phyloP scores from a whole-genome alignment of 2,329 filamentous ascomycete species.

The Cordyceps javanica region DNA sequence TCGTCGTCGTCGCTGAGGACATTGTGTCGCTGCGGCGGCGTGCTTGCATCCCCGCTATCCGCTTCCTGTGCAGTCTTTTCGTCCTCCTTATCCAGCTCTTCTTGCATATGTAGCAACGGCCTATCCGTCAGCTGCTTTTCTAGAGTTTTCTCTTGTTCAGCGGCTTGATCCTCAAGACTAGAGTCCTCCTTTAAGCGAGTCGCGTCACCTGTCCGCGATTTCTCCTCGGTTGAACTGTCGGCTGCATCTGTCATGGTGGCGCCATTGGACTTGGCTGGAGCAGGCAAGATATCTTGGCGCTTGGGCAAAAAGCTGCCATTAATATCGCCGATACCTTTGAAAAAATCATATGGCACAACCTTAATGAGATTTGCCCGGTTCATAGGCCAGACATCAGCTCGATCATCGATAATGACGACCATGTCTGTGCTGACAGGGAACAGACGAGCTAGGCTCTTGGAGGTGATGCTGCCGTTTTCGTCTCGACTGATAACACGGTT shows the following conservation, averaged over 20 bases:
- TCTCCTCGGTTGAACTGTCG: constrained; percentile 20
- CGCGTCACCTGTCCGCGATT: constrained; percentile 61
- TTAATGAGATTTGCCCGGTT: constrained; percentile 93
- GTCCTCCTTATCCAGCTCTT: constrained; percentile 79
- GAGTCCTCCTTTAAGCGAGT: constrained; percentile 69
- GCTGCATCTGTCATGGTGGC: not conserved
- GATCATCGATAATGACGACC: constrained; percentile 98
- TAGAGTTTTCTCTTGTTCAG: constrained; percentile 80
- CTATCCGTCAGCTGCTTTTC: constrained; percentile 85
- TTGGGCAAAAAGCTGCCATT: constrained; percentile 96
- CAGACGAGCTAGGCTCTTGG: constrained; percentile 82
- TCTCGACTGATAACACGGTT: constrained; percentile 94
- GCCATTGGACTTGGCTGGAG: constrained; percentile 21
- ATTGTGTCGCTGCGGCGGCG: constrained; percentile 54
- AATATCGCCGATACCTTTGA: constrained; percentile 96
- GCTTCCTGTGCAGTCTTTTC: constrained; percentile 23
- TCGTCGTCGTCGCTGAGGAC: constrained; percentile 82
- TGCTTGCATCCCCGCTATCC: constrained; percentile 21
- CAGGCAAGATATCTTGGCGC: constrained; percentile 47
- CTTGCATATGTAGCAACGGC: constrained; percentile 86
- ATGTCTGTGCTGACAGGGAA: constrained; percentile 98
- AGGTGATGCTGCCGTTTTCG: constrained; percentile 88
- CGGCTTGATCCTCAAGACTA: constrained; percentile 66
- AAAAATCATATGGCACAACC: constrained; percentile 94
- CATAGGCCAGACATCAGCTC: constrained; percentile 88